Evolutionary conservation across 306 rosid genomes (phyloP).

Genomic region (Begonia peltatifolia): DNA sequence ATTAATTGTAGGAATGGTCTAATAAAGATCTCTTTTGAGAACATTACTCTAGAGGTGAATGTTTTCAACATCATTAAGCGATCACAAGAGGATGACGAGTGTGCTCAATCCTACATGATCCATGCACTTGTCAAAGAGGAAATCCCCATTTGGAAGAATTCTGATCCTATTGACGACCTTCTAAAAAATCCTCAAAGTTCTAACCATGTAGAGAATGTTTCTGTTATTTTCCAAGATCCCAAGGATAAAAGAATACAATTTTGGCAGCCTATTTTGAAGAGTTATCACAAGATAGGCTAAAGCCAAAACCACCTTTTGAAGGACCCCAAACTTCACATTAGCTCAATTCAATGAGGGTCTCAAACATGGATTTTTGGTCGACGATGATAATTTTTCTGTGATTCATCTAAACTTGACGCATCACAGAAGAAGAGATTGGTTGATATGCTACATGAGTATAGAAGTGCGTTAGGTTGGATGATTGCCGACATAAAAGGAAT

Average conservation of each 20-base stretch:
- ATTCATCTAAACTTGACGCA: not conserved
- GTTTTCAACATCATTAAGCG: too few relatives aligned
- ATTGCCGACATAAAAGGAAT: too few relatives aligned
- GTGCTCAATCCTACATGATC: not conserved
- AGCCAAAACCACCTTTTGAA: not conserved
- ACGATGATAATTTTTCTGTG: not conserved
- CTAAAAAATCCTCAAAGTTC: not conserved
- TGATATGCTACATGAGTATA: not conserved
- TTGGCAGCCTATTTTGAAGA: conserved; percentile 2
- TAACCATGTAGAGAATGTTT: too few relatives aligned
- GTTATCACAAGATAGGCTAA: not conserved
- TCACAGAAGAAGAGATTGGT: not conserved
- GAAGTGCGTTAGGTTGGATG: not conserved
- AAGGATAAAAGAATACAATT: too few relatives aligned
- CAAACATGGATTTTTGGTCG: not conserved
- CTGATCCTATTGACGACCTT: not conserved
- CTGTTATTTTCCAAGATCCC: too few relatives aligned
- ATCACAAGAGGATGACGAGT: too few relatives aligned
- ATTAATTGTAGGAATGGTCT: too few relatives aligned
- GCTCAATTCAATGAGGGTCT: not conserved
- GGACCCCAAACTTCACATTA: not conserved
- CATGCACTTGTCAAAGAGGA: not conserved
- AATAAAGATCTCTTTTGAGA: too few relatives aligned
- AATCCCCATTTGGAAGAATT: too few relatives aligned
- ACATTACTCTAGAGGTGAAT: too few relatives aligned